Evolutionary conservation across 2,329 filamentous ascomycete species (phyloP), one percentile per base, ranked within the genome.

Genomic region (Grosmannia penicillata): DNA sequence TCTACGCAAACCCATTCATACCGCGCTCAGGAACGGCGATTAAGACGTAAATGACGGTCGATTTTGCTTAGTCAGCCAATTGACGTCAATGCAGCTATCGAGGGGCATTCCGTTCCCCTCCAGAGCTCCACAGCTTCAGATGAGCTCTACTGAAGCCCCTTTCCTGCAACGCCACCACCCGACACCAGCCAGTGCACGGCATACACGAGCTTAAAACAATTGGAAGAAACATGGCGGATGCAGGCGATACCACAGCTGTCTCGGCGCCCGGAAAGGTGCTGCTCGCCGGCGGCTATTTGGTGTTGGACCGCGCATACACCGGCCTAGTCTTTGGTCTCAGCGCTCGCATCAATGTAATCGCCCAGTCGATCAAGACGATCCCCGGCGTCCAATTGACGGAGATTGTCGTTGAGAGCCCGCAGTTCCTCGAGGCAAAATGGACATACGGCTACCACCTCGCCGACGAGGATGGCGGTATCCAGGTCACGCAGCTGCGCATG

Each of bases 181-280:
- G n/a, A 15, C 6, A 15, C 14, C 17, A 19, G 14, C 21, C 31
- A 24, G 6, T 11, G 26, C 7, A 28, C 26, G 6, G 26, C 26
- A n/a, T n/a, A n/a, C n/a, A n/a, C n/a, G n/a, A n/a, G n/a, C n/a
- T n/a, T n/a, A n/a, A n/a, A n/a, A n/a, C n/a, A n/a, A n/a, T n/a
- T n/a, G n/a, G n/a, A n/a, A n/a, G n/a, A n/a, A n/a, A n/a, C 18
- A 47, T 46, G 45, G 30, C 42, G 6, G 39, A 37, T 27, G 18
- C 42, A 21, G 29, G 35, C 9, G 39, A 41, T 44, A 61, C 62
- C 35, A 60, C 53, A 19, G 79, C 78, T 53, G 74, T 93, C 47
- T 96, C 91, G 45, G 89, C 91, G 18, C 91, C 91, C 15, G 91
- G 91, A 49, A 98, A 98, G 65, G 91, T 98, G 43, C 73, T 98